Base-by-base conservation (phyloP, 441 rosid genomes). In the Pelargonium myrrhifolium region DNA sequence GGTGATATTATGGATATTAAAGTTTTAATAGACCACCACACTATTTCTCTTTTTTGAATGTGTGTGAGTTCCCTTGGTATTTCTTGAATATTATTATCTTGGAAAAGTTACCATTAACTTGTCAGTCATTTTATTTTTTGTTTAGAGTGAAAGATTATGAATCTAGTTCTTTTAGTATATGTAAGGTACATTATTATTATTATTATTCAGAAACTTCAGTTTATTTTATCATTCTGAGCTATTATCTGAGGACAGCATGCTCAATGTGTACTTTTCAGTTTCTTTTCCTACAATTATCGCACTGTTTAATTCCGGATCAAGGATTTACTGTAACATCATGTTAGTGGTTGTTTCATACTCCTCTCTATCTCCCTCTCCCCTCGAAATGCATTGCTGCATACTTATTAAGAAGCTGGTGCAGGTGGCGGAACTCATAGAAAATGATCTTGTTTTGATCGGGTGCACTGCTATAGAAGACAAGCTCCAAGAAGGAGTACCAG, bases 401-500 rank as follows among this genome's bases (percentile, higher is more conserved):
- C 66, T 62, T 66, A 47, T 60, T 67, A 17, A 72, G 72, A 68
- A 75, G 74, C 68, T 72, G 68, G 60, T 88, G 79, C 79, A 96
- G 99, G 97, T 93, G 61, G 93, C 94, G 39, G 97, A 96, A 82
- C 86, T 87, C 71, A 84, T 96, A 63, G 99, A 96, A 70, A 89
- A 87, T 79, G 93, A 96, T 77, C 96, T 96, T 71, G 74, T 75
- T 77, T 81, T 96, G 82, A 96, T 96, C 73, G 99, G 99, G 47
- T 76, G 84, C 76, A 96, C 99, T 73, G 99, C 99, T 20, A 96
- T 96, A 78, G 99, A 96, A 87, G 99, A 96, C 82, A 96, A 96
- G 74, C 98, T 96, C 81, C 99, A 96, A 80, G 99, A 96, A 83
- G 99, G 98, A 74, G 99, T 96, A 35, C 99, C 99, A 59, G 73